Evolutionary conservation across 306 rosid genomes (phyloP), one percentile per base, ranked within the genome.

Genomic region (Pterocarpus macrocarpus): DNA sequence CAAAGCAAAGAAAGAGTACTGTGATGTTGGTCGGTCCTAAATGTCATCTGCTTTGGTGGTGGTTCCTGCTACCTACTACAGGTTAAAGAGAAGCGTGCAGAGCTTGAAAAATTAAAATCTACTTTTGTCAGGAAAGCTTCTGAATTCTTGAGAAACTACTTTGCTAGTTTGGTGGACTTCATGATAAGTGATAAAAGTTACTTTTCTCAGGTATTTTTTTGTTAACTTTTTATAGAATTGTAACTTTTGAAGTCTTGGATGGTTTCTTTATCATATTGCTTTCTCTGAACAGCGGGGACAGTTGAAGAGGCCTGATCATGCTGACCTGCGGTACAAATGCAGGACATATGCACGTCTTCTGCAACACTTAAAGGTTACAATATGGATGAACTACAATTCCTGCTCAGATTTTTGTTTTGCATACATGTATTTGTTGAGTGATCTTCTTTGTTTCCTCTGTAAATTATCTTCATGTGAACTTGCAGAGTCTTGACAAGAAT

Each of bases 251-350:
- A 52, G 63, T 70, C 49, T 81, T 50, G 8, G 71, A 45, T 17
- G 38, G 33, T 50, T 77, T 81, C 47, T 50, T 39, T 82, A 73
- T 79, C 64, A 63, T 68, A 16, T 78, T 82, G 74, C 70, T 65
- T 85, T 79, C 76, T 83, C 78, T 56, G 35, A 80, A 87, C 87
- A 95, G 99, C 85, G 97, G 50, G 99, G 99, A 81, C 99, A 95
- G 81, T 84, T 95, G 83, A 95, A 95, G 92, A 91, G 99, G 89
- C 99, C 99, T 2, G 99, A 95, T 93, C 99, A 95, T 88, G 99
- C 99, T 82, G 98, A 95, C 87, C 80, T 95, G 85, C 91, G 98
- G 81, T 95, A 95, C 86, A 95, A 95, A 87, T 95, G 99, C 92
- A 85, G 99, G 88, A 93, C 97, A 36, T 95, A 95, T 72, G 99